These are phyloP conservation scores for Lactuca saligna DNA, from an alignment of 129 eudicot species.

Conservation along the genomic window DNA sequence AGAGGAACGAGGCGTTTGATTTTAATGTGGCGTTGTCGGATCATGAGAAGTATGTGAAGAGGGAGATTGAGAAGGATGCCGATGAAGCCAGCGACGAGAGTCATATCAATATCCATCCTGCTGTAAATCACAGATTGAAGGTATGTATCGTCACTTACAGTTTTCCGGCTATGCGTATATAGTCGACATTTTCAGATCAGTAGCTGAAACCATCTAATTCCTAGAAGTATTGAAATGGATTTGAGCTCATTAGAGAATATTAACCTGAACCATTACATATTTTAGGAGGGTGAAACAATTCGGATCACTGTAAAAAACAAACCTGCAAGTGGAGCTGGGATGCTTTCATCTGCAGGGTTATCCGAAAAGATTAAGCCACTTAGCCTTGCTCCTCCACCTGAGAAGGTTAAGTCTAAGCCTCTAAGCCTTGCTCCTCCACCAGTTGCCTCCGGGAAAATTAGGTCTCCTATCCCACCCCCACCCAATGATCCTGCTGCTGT, in stretches of 20 bases:
- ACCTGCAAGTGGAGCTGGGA: constrained; percentile 79
- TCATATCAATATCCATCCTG: constrained; percentile 94
- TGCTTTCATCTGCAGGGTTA: constrained; percentile 87
- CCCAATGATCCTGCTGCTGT: constrained; percentile 91
- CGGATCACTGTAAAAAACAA: constrained; percentile 90
- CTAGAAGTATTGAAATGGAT: background rate
- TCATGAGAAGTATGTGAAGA: constrained; percentile 91
- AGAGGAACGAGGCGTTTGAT: constrained; percentile 97
- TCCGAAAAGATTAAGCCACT: constrained; percentile 66
- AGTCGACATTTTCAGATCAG: background rate
- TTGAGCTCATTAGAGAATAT: background rate
- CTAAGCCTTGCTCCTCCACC: constrained; percentile 88
- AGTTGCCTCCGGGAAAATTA: constrained; percentile 53
- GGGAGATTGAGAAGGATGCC: constrained; percentile 69
- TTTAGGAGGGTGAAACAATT: constrained; percentile 98
- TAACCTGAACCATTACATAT: constrained; percentile 13
- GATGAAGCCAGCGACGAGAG: constrained; percentile 51
- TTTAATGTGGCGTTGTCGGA: constrained; percentile 96
- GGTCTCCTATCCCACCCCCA: constrained; percentile 94
- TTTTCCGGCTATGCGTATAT: background rate
- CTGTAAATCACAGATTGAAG: constrained; percentile 96
- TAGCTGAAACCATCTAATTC: background rate
- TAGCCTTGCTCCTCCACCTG: constrained; percentile 86
- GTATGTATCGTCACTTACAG: constrained; percentile 45
- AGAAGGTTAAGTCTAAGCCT: constrained; percentile 35